Percentiles rank a stretch among this genome's conserved stretches.
Conservation (phyloP, 2,329 filamentous ascomycete species). For the Amylocarpus encephaloides region DNA sequence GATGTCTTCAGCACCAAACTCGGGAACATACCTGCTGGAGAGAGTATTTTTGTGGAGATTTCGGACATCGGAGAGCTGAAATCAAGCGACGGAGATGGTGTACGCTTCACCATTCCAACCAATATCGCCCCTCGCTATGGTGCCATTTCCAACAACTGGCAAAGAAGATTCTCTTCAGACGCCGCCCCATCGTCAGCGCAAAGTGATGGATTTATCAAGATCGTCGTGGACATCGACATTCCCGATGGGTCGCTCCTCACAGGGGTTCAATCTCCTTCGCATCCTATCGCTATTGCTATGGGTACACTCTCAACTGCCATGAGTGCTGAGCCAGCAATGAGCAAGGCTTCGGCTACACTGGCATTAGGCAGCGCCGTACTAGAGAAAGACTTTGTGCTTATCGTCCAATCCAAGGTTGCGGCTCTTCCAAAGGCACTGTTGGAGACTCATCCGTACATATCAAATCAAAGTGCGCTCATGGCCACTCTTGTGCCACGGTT, state of each 20-base stretch:
- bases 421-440: constrained; percentile 58
- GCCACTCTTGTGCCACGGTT: constrained; percentile 65
- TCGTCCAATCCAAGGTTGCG: constrained; percentile 54
- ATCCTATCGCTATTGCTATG: constrained; percentile 59
- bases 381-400: constrained; percentile 60
- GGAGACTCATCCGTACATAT: constrained; percentile 56
- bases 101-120: constrained; percentile 64
- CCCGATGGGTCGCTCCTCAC: constrained; percentile 50
- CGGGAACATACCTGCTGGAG: constrained; percentile 57
- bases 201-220: constrained; percentile 27
- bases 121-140: constrained; percentile 63
- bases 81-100: constrained; percentile 62
- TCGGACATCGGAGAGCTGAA: constrained; percentile 65
- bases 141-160: not conserved
- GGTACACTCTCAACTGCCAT: constrained; percentile 47
- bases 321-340: constrained; percentile 44
- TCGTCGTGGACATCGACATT: constrained; percentile 56
- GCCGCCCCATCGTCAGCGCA: constrained; percentile 1
- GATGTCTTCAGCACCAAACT: constrained; percentile 65
- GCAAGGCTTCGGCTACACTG: constrained; percentile 56
- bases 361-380: constrained; percentile 47
- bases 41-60: constrained; percentile 53
- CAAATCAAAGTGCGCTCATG: constrained; percentile 62
- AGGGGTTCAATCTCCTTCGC: constrained; percentile 59
- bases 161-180: constrained; percentile 20